Conservation (phyloP, 2,329 filamentous ascomycete genomes). For the Cordyceps militaris region DNA sequence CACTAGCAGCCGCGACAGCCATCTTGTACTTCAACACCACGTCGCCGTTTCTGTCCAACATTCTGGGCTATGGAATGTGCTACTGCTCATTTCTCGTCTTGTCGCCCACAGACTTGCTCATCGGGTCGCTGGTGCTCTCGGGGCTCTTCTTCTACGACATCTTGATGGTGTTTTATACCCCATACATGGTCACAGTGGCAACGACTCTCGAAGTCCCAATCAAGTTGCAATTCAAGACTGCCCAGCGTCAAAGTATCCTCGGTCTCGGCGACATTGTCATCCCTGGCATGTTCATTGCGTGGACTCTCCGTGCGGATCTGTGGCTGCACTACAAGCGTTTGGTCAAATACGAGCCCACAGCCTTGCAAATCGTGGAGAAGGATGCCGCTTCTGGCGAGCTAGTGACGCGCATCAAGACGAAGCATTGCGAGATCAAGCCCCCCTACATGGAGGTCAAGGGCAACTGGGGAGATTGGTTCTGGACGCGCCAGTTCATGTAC, state of each 20-base stretch:
- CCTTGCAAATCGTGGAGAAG: conserved; percentile 28
- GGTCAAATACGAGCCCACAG: conserved; percentile 39
- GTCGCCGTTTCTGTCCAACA: conserved; percentile 61
- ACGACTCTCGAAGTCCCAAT: conserved; percentile 87
- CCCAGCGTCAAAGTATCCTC: conserved; percentile 70
- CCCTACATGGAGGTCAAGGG: conserved; percentile 56
- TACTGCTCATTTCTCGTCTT: conserved; percentile 77
- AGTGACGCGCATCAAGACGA: conserved; percentile 29
- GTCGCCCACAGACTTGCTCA: conserved; percentile 82
- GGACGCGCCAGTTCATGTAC: conserved; percentile 45
- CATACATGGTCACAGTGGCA: conserved; percentile 81
- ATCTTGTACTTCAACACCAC: conserved; percentile 61
- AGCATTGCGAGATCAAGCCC: conserved; percentile 43
- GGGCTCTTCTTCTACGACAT: conserved; percentile 94
- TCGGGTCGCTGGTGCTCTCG: conserved; percentile 67
- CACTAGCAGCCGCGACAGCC: conserved; percentile 47
- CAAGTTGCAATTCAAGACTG: conserved; percentile 70
- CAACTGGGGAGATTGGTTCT: conserved; percentile 77
- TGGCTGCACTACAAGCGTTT: conserved; percentile 73
- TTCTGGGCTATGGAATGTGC: conserved; percentile 80
- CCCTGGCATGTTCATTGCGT: conserved; percentile 81
- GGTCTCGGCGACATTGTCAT: conserved; percentile 92
- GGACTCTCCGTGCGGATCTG: conserved; percentile 86
- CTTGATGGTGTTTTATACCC: conserved; percentile 82
- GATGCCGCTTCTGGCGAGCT: conserved; percentile 27